Conservation (phyloP, 2,329 filamentous ascomycete genomes). For the Lasiodiplodia hormozganensis region DNA sequence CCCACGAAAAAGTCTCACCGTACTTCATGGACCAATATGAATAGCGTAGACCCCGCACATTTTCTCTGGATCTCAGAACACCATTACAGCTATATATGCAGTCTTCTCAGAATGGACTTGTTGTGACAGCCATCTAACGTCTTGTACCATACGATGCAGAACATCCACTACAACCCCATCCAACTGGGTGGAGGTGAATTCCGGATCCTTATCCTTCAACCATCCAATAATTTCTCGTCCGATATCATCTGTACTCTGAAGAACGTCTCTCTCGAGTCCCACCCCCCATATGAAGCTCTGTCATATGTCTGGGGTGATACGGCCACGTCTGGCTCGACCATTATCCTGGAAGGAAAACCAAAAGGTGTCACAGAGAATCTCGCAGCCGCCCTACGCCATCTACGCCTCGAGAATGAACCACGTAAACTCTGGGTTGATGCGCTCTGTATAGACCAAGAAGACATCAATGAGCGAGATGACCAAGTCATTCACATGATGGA, state of each 20-base stretch:
- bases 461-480: slow-evolving; percentile 22
- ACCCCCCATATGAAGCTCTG: slow-evolving; percentile 29
- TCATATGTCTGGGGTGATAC: slow-evolving; percentile 32
- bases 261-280: slow-evolving; percentile 2
- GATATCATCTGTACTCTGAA: neutral
- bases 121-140: too few species aligned
- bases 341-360: slow-evolving; percentile 3
- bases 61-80: too few species aligned
- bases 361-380: slow-evolving; percentile 29
- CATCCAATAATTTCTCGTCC: neutral
- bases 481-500: slow-evolving; percentile 30
- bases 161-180: neutral
- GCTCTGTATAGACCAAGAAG: slow-evolving; percentile 31
- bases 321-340: slow-evolving; percentile 14
- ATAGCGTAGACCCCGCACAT: too few species aligned
- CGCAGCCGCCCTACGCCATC: slow-evolving; percentile 6
- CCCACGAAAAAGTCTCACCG: too few species aligned
- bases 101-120: too few species aligned
- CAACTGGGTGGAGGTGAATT: neutral
- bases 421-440: slow-evolving; percentile 32
- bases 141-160: neutral
- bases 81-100: too few species aligned
- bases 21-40: too few species aligned
- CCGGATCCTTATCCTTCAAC: neutral
- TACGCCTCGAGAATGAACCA: slow-evolving; percentile 25